phyloP scores from a whole-genome alignment of 495 filamentous ascomycete species.

The Cercophora sp. region DNA sequence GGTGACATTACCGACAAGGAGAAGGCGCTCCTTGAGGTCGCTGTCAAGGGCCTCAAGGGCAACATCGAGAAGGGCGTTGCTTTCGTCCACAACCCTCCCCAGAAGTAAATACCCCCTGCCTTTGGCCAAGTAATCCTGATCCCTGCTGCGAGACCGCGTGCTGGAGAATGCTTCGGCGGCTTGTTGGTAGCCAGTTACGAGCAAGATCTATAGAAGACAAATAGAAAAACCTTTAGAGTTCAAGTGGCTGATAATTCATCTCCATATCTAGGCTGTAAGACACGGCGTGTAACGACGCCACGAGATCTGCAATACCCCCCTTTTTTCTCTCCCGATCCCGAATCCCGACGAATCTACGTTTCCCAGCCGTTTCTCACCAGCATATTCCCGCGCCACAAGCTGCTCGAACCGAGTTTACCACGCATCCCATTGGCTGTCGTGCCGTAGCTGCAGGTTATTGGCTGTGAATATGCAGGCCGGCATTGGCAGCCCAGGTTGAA shows the following conservation, averaged over 20 bases:
- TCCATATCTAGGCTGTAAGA: conserved; percentile 34
- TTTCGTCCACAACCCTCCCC: conserved; percentile 72
- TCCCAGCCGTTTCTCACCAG: background rate
- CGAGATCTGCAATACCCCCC: background rate
- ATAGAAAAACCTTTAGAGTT: conserved; percentile 13
- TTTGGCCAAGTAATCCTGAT: background rate
- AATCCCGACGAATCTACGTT: background rate
- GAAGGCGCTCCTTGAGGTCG: conserved; percentile 77
- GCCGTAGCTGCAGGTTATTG: background rate
- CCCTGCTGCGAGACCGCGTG: background rate
- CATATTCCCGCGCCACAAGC: background rate
- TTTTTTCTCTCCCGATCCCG: background rate
- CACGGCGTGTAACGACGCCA: conserved; percentile 2
- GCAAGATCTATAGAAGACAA: conserved; percentile 29
- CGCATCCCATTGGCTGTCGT: background rate
- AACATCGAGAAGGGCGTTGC: conserved; percentile 92
- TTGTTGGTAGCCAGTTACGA: conserved; percentile 11
- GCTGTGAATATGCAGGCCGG: background rate
- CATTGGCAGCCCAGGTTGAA: background rate
- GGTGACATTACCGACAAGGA: conserved; percentile 69
- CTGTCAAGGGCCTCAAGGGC: conserved; percentile 70
- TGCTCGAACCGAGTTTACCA: background rate
- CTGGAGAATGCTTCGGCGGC: conserved; percentile 2
- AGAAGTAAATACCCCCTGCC: conserved; percentile 36
- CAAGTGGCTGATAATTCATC: conserved; percentile 32